A percentile compares a stretch with the other conserved stretches of the same genome.
Conservation (phyloP, 2,329 filamentous ascomycete species). For the Claviceps sp. region DNA sequence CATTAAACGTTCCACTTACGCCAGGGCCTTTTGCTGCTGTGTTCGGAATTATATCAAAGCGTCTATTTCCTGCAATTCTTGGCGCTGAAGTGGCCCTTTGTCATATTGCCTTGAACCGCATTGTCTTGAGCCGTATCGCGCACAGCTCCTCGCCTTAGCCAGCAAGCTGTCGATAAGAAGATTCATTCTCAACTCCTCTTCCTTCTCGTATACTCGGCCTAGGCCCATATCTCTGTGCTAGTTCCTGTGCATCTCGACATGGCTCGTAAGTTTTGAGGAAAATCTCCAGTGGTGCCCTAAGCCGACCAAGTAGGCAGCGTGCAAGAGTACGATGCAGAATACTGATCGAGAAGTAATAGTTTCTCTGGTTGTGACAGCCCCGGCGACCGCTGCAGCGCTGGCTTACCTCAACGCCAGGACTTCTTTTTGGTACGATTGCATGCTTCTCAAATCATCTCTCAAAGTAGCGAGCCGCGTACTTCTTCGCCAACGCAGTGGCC, state of each 20-base stretch:
- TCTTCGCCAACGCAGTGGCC: constrained; percentile 41
- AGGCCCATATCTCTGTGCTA: too few relatives aligned
- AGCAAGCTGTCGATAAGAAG: background rate
- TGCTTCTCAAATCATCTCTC: constrained; percentile 41
- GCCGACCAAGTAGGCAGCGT: background rate
- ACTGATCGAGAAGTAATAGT: constrained; percentile 30
- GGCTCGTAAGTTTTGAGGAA: background rate
- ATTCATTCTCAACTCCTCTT: background rate
- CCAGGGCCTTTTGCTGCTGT: background rate
- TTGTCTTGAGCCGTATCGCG: background rate
- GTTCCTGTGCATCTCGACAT: background rate
- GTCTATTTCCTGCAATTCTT: background rate
- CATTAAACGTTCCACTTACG: background rate
- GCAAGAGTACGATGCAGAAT: background rate
- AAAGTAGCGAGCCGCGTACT: constrained; percentile 29
- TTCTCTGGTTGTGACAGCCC: constrained; percentile 39
- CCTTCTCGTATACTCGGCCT: background rate
- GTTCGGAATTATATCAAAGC: background rate
- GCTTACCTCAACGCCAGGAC: constrained; percentile 68
- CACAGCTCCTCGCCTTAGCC: background rate
- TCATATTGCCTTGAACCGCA: background rate
- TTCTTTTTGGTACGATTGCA: constrained; percentile 51
- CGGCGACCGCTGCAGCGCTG: constrained; percentile 51
- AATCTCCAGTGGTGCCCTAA: background rate
- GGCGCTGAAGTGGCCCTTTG: background rate